phyloP scores from a whole-genome alignment of 2,329 filamentous ascomycete species.

The Neopestalotiopsis clavispora region DNA sequence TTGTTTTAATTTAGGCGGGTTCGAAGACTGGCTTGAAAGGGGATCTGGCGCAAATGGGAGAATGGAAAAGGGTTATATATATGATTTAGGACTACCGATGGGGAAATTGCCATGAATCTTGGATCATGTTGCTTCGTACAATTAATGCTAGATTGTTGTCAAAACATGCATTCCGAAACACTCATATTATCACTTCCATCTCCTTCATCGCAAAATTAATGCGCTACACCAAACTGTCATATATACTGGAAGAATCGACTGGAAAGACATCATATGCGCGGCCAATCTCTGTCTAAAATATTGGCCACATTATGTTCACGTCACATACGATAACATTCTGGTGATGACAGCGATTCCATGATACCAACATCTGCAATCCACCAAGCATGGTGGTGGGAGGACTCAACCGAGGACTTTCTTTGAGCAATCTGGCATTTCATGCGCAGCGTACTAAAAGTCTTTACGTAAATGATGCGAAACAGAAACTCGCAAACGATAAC shows the following conservation, averaged over 20 bases:
- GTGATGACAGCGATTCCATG: too few relatives aligned
- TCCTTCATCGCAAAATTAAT: too few relatives aligned
- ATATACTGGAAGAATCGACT: too few relatives aligned
- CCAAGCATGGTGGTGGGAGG: too few relatives aligned
- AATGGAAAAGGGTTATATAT: neutral
- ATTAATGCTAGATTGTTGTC: neutral
- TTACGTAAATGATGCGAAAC: constrained; percentile 1
- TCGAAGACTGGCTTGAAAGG: neutral
- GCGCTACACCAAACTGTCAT: too few relatives aligned
- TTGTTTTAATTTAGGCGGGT: constrained; percentile 22
- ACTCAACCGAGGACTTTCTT: neutral
- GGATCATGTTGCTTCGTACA: neutral
- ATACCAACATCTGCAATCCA: too few relatives aligned
- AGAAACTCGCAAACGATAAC: neutral
- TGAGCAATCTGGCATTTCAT: neutral
- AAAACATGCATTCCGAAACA: neutral
- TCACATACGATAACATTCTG: too few relatives aligned
- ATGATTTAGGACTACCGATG: neutral
- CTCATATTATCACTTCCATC: neutral
- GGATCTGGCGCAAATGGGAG: neutral
- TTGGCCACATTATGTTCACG: too few relatives aligned
- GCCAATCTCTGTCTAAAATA: too few relatives aligned
- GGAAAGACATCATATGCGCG: too few relatives aligned
- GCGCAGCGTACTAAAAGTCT: neutral
- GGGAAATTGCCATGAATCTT: neutral